Base-by-base conservation (phyloP, 352 stramenopile genomes). In the Plasmopara viticola region DNA sequence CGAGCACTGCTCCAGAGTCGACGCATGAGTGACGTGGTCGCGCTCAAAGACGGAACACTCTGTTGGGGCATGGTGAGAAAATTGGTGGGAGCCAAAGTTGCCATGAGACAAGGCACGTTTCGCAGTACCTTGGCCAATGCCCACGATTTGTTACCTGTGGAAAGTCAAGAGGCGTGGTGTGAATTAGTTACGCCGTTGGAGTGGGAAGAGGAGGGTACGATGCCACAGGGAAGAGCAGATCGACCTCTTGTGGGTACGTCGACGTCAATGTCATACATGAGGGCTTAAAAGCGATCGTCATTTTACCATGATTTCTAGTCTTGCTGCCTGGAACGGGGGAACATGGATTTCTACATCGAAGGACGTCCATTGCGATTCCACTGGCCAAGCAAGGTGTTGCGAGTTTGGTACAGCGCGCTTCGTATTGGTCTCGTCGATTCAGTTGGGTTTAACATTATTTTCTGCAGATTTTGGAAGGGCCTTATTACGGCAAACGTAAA, bases 281-380 rank as follows among this genome's bases (percentile, higher is more conserved):
- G 20, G 20, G 20, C 20, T 25, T 25, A 3, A 3, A 25, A 3
- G 20, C 20, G 20, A 25, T 25, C 1, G 1, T 25, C 3, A 25
- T 25, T 25, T 25, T 3, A 25, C 20, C 1, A 25, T 25, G 20
- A 3, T 25, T 25, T 40, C 15, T 15, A 84, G 74, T 91, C 18
- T 58, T 89, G 15, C 55, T 91, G 31, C 78, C 78, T 18, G 78
- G 81, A 12, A 91, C 78, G 18, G 81, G 81, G 1, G 81, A 89
- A 64, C 81, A 91, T 52, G 76, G 78, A 5, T 91, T 83, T 48
- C 25, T 82, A n/a, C 81, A 91, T 64, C 80, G 78, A 1, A 77
- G 78, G 28, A 69, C 69, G 39, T 74, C 70, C 7, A 56, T 91
- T 40, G 81, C 65, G 9, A 80, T 88, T 29, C 80, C 78, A 29